Evolutionary conservation across 2,329 filamentous ascomycete species (phyloP).

Genomic region (Chaetomiaceae sp.): DNA sequence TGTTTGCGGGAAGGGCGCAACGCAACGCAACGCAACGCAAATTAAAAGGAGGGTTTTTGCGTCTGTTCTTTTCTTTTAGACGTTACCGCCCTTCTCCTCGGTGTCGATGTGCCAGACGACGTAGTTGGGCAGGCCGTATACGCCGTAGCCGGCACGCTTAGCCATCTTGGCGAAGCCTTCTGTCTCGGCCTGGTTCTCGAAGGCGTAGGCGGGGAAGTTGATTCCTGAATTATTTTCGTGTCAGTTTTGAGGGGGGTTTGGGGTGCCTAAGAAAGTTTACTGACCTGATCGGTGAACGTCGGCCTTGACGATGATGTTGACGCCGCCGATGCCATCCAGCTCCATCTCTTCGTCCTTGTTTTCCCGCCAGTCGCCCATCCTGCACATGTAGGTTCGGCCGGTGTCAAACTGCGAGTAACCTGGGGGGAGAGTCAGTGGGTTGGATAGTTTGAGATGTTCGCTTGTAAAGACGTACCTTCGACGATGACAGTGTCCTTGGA

Average conservation of each 20-base stretch:
- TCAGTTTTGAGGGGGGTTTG: neutral
- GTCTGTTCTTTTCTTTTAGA: too few species aligned
- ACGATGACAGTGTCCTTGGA: conserved; percentile 79
- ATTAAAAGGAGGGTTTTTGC: too few species aligned
- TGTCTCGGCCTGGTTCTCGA: conserved; percentile 98
- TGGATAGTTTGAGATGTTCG: neutral
- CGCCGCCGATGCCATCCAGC: conserved; percentile 92
- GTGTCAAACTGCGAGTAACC: conserved; percentile 93
- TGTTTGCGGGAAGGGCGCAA: too few species aligned
- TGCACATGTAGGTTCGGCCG: conserved; percentile 82
- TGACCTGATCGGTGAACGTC: conserved; percentile 90
- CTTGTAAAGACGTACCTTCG: conserved; percentile 60
- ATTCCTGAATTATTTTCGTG: conserved; percentile 57
- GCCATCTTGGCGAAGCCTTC: conserved; percentile 99
- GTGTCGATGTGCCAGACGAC: conserved; percentile 99
- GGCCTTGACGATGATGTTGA: conserved; percentile 96
- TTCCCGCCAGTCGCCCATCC: conserved; percentile 85
- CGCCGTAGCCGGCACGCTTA: conserved; percentile 87
- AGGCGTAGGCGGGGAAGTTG: conserved; percentile 94
- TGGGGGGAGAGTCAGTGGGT: conserved; percentile 31
- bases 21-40: too few species aligned
- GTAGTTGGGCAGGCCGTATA: conserved; percentile 92
- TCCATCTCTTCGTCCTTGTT: conserved; percentile 90
- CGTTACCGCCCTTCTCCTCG: conserved; percentile 84
- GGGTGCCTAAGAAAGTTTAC: neutral